Base-by-base conservation (phyloP, 78 protist genomes). In the Isochrysis galbana region DNA sequence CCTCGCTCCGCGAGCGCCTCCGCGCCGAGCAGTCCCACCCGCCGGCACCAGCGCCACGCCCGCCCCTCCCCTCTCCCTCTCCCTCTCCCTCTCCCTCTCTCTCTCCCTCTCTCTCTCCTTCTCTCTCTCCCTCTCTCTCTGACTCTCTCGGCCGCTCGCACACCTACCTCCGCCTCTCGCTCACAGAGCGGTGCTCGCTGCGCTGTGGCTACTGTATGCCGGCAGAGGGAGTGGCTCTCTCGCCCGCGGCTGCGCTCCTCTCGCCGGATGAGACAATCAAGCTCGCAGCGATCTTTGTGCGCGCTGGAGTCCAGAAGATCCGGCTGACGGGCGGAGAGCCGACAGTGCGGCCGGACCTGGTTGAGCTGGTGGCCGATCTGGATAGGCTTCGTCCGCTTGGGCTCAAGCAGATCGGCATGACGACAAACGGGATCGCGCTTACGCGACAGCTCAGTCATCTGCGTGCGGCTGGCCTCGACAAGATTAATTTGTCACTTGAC, bases 241-340 rank as follows among this genome's bases (percentile, higher is more conserved):
- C 93, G 23, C 96, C 96, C 21, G 34, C 34, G 2, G 95, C 72
- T 23, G 41, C 89, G 11, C 70, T 97, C 29, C 55, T 97, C 42
- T 91, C 93, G 1, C 17, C 89, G 0, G 97, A 94, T 0, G 98
- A 97, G 72, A 91, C 96, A 2, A 22, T 95, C 14, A 87, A 93
- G 4, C 38, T 96, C 34, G 94, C 97, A 2, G 42, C 34, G 26
- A 25, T 96, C 29, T 97, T 97, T 87, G 97, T 82, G 5, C 4
- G 34, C 0, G 80, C 93, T 11, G 98, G 98, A 41, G 97, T 97
- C 44, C 70, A 11, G 14, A 96, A 96, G 92, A 95, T 97, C 39
- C 93, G 98, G 19, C 95, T 97, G 21, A 97, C 98, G 0, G 98
- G 98, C 3, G 98, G 98, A 25, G 98, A 97, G 72, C 98, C 98